Evolutionary conservation across 371 early-diverging fungal genomes (phyloP), one percentile per base, ranked within the genome.

Genomic region (Nematocida major): DNA sequence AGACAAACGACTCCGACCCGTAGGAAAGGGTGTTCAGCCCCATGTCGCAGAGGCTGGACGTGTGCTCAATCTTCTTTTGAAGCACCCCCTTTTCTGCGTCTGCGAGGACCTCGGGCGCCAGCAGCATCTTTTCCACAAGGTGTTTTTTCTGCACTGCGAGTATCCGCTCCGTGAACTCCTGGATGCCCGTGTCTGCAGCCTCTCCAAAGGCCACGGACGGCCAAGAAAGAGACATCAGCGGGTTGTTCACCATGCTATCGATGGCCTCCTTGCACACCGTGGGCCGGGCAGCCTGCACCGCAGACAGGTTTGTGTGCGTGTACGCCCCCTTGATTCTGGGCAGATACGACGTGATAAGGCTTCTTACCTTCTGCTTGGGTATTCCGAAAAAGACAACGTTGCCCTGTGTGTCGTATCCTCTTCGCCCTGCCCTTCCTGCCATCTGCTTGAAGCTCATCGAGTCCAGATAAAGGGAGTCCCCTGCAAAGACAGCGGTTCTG

Each of bases 381-480:
- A 84, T 82, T 18, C 83, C 83, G 48, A 78, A 84, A 68, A 88
- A 88, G 13, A 88, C 83, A 11, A 88, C 87, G 81, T 88, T 84
- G 11, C 88, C 88, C 13, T 85, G 66, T 3, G 82, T 80, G 78
- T 88, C 88, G 79, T 85, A 88, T 3, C 87, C 88, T 81, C 88
- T 80, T 69, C 88, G 70, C 30, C 88, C 88, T 59, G 88, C 87
- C 77, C 88, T 78, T 13, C 88, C 88, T 22, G 87, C 82, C 81
- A 85, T 85, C 73, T 88, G 87, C 76, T 85, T 84, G 70, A 82
- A 87, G 68, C 84, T 84, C 78, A 88, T 81, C 20, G 86, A 84
- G 50, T 84, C 86, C 48, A 88, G 81, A 50, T 65, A 78, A 0
- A 87, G 66, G 18, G 82, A 82, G 78, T 88, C 88, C 38, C 87